Evolutionary conservation across 108 stramenopile species (phyloP).

Genomic region (Cyclotella kingstonii): DNA sequence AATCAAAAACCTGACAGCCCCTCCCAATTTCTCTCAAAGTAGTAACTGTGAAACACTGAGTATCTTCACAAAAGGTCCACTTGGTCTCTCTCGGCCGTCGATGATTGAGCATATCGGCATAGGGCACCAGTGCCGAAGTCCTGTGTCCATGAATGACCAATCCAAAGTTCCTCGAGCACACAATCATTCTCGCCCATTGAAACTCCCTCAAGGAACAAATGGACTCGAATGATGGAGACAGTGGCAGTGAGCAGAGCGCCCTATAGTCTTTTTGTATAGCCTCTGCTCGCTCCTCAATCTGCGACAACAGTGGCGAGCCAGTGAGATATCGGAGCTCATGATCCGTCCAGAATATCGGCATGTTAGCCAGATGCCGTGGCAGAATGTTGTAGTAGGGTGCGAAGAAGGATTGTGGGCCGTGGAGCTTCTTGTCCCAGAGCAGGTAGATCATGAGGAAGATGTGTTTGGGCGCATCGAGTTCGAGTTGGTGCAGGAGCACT

Average conservation of each 20-base stretch:
- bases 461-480: conserved; percentile 98
- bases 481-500: conserved; percentile 71
- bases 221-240: conserved; percentile 65
- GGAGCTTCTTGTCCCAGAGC: conserved; percentile 85
- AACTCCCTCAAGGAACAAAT: conserved; percentile 91
- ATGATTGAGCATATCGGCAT: conserved; percentile 99
- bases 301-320: conserved; percentile 84
- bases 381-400: conserved; percentile 97
- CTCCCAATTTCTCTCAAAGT: conserved; percentile 74
- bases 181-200: conserved; percentile 99
- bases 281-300: conserved; percentile 75
- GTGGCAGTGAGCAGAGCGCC: conserved; percentile 84
- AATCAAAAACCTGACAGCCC: conserved; percentile 96
- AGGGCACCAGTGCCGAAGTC: conserved; percentile 96
- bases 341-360: conserved; percentile 97
- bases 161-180: conserved; percentile 97
- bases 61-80: conserved; percentile 98
- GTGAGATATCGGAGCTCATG: conserved; percentile 81
- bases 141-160: conserved; percentile 91
- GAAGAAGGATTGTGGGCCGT: conserved; percentile 88
- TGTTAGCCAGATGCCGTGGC: conserved; percentile 85
- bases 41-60: conserved; percentile 97
- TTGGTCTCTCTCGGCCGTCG: conserved; percentile 98
- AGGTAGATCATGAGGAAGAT: conserved; percentile 97
- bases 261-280: conserved; percentile 95